These are phyloP conservation scores for Parascedosporium putredinis DNA, from an alignment of 2,329 filamentous ascomycete species.

Conservation along the genomic window DNA sequence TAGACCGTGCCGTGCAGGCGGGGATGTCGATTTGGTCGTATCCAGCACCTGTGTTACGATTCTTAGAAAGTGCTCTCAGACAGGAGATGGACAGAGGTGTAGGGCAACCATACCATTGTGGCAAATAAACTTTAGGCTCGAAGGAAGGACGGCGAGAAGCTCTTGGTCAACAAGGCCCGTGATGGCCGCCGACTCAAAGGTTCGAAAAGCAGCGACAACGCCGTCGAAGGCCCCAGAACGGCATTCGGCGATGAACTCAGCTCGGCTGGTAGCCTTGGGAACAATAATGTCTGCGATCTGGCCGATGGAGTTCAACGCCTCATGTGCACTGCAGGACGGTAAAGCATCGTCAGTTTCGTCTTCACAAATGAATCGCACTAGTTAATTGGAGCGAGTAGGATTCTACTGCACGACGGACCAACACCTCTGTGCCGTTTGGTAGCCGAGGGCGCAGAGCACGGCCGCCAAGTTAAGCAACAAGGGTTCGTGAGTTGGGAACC, in stretches of 20 bases:
- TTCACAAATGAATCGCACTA: no score
- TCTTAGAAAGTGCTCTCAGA: neutral
- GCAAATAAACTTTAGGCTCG: conserved; percentile 45
- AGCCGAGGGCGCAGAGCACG: no score
- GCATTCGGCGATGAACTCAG: conserved; percentile 60
- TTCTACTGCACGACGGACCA: no score
- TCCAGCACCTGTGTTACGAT: conserved; percentile 50
- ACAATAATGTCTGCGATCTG: conserved; percentile 54
- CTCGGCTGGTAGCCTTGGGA: conserved; percentile 50
- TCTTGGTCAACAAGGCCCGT: conserved; percentile 65
- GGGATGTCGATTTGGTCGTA: conserved; percentile 74
- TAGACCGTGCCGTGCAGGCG: conserved; percentile 55
- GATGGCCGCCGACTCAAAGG: conserved; percentile 50
- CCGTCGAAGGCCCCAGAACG: conserved; percentile 55
- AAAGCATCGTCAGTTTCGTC: no score
- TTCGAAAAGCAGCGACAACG: conserved; percentile 57
- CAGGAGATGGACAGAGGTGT: neutral
- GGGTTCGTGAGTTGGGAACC: no score
- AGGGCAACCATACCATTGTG: conserved; percentile 41
- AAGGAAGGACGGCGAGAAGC: conserved; percentile 48
- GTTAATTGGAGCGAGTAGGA: no score
- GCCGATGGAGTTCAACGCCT: conserved; percentile 52
- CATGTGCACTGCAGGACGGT: conserved; percentile 52
- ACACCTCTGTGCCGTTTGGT: no score
- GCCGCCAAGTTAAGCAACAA: no score